These are phyloP conservation scores for Russula dissimulans DNA, from an alignment of 768 basidiomycete species.

Conservation along the genomic window DNA sequence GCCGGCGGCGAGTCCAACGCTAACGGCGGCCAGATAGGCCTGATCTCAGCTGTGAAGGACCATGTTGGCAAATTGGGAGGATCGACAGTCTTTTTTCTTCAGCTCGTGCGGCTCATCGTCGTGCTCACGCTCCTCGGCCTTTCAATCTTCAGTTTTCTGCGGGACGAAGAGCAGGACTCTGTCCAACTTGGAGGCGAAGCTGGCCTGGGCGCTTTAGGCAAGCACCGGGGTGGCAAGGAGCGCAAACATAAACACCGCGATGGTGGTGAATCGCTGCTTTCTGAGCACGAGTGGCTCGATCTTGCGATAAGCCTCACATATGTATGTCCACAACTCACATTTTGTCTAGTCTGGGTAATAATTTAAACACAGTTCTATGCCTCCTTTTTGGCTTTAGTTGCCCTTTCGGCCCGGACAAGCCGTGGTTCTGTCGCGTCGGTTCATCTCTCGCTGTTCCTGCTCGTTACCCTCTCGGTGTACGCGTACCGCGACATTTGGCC, in stretches of 20 bases:
- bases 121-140: conserved; percentile 41
- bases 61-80: conserved; percentile 41
- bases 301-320: conserved; percentile 26
- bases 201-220: conserved; percentile 13
- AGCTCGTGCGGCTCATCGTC: conserved; percentile 37
- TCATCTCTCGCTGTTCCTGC: conserved; percentile 41
- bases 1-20: neutral
- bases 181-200: neutral
- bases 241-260: conserved; percentile 18
- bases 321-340: conserved; percentile 20
- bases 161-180: conserved; percentile 23
- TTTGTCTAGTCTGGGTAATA: no score
- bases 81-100: conserved; percentile 37
- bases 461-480: conserved; percentile 41
- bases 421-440: conserved; percentile 23
- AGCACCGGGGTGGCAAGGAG: conserved; percentile 24
- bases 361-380: conserved; percentile 18
- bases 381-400: conserved; percentile 18
- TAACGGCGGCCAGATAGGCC: neutral
- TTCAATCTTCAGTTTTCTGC: conserved; percentile 35
- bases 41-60: conserved; percentile 14
- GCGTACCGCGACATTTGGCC: conserved; percentile 55
- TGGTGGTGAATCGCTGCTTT: neutral
- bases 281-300: conserved; percentile 15
- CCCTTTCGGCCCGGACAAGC: conserved; percentile 9